Base-by-base conservation (phyloP, 75 land plant genomes). In the Sequoia sempervirens region DNA sequence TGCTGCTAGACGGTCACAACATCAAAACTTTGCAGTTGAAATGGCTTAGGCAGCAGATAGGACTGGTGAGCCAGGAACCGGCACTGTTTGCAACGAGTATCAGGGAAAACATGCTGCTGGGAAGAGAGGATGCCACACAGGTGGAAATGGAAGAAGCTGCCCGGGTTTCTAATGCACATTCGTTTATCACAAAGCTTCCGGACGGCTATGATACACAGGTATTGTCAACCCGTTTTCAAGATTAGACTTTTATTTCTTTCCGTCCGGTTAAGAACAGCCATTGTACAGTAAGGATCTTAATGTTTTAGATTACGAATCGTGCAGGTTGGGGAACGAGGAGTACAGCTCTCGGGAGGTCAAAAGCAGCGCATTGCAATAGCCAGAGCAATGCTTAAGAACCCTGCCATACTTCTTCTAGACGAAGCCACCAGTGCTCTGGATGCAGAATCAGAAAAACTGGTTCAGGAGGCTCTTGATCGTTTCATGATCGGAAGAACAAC, bases 371-470 rank as follows among this genome's bases (percentile, higher is more conserved):
- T 95, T 56, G 97, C 97, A 14, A 95, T 95, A 64, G 97, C 95
- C 34, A 87, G 97, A 83, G 97, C 97, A 17, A 95, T 95, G 95
- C 88, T 95, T 54, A 95, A 95, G 89, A 93, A 93, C 82, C 97
- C 97, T 4, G 95, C 93, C 32, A 95, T 92, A 34, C 87, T 93
- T 66, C 90, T 97, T 10, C 89, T 96, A n/a, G 99, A 97, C 80
- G 99, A 97, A 84, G 99, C 99, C 14, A 97, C 97, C 17, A 95
- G 97, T 79, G 97, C 97, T 18, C 83, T 95, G 82, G 97, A 95
- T 88, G 87, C 95, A 2, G 97, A 92, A 80, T 95, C 97, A 4
- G 97, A 95, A 80, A 92, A 91, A 74, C 88, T 93, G 12, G 97
- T 95, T 2, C 97, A 95, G 86, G 97, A 93, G 56, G 97, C 97